phyloP scores from a whole-genome alignment of 2,329 filamentous ascomycete species.

The Monilinia fructicola region DNA sequence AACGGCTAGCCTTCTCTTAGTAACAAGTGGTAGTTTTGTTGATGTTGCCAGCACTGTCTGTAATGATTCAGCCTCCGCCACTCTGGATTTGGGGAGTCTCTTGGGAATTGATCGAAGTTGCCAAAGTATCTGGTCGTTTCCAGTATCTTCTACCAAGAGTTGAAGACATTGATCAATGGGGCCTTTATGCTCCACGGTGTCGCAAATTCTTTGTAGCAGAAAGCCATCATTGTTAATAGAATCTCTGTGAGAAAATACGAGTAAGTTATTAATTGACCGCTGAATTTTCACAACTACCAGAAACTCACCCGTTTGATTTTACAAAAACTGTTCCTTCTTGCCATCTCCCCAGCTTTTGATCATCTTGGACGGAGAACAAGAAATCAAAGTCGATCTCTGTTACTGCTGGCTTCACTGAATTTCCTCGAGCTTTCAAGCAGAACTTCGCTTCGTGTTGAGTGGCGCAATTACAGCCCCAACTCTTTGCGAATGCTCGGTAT shows the following conservation, averaged over 20 bases:
- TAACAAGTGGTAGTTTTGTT: background rate
- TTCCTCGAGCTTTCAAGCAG: conserved; percentile 10
- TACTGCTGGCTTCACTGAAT: background rate
- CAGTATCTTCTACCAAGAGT: conserved; percentile 10
- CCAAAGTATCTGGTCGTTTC: conserved; percentile 4
- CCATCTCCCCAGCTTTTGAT: conserved; percentile 6
- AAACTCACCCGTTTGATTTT: conserved; percentile 2
- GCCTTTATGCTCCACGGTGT: background rate
- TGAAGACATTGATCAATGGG: conserved; percentile 14
- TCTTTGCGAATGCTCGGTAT: background rate
- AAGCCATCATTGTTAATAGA: background rate
- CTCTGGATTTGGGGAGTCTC: background rate
- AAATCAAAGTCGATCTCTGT: conserved; percentile 14
- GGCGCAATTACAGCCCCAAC: conserved; percentile 8
- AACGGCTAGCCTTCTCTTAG: conserved; percentile 3
- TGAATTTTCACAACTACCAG: background rate
- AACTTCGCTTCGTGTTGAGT: conserved; percentile 10
- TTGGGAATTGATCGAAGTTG: conserved; percentile 12
- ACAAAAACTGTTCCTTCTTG: conserved; percentile 13
- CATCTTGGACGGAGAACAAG: conserved; percentile 8
- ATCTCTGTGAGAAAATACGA: background rate
- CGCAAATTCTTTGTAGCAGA: conserved; percentile 7
- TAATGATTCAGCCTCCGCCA: background rate
- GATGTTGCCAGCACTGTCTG: conserved; percentile 2
- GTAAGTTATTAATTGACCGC: background rate